Conservation (phyloP, 1,284 basidiomycete genomes). For the Cutaneotrichosporon curvatum region DNA sequence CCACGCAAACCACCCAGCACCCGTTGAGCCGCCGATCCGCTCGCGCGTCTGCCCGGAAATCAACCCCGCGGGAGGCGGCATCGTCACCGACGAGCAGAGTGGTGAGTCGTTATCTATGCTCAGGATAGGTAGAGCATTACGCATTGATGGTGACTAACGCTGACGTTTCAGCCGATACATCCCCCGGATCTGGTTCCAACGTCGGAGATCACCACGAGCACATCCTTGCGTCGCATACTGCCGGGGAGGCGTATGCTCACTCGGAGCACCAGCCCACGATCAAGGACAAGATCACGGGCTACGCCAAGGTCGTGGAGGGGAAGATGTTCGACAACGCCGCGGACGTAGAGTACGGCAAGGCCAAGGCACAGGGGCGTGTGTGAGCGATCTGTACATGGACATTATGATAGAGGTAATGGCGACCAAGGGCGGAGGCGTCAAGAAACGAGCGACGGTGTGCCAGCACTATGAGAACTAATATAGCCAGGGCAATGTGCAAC, state of each 20-base stretch:
- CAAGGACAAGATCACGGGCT: conserved; percentile 5
- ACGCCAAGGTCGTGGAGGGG: conserved; percentile 3
- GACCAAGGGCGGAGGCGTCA: too few relatives aligned
- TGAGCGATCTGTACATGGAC: neutral
- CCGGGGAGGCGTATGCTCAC: too few relatives aligned
- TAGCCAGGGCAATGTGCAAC: too few relatives aligned
- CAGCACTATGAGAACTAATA: too few relatives aligned
- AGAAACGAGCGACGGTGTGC: too few relatives aligned
- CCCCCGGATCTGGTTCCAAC: conserved; percentile 1
- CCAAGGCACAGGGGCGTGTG: conserved; percentile 2
- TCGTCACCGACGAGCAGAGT: conserved; percentile 10
- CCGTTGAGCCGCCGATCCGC: conserved; percentile 1
- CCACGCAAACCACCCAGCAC: neutral
- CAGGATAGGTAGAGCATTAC: too few relatives aligned
- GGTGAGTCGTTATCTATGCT: too few relatives aligned
- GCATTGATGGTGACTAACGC: too few relatives aligned
- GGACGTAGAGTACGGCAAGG: conserved; percentile 8
- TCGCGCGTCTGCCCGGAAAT: conserved; percentile 16
- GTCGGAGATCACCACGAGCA: neutral
- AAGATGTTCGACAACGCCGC: conserved; percentile 5
- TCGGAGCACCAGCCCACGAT: neutral
- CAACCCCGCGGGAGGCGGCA: conserved; percentile 14
- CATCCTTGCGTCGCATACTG: neutral
- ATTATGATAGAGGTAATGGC: too few relatives aligned
- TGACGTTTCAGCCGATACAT: conserved; percentile 6